Percentiles rank a stretch among this genome's conserved stretches.
Conservation (phyloP, 257 asterid species). For the Agastache rugosa region DNA sequence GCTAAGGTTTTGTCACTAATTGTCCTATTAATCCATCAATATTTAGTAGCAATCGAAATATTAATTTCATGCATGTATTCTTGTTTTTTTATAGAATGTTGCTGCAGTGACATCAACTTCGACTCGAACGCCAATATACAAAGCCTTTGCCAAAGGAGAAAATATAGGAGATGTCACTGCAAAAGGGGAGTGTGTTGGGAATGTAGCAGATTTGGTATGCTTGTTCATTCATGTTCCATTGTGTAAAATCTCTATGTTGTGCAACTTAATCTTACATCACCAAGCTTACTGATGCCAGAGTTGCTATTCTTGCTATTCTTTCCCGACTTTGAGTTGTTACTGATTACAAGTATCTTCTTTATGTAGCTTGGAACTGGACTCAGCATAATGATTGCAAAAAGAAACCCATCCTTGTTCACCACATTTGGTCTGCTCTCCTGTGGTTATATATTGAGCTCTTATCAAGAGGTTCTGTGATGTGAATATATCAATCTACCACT, state of each 20-base stretch:
- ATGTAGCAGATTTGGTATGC: constrained; percentile 94
- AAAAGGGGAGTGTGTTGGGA: constrained; percentile 96
- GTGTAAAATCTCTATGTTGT: constrained; percentile 30
- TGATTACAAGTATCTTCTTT: constrained; percentile 40
- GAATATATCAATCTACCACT: constrained; percentile 19
- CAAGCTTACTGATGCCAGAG: constrained; percentile 18
- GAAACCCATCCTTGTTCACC: constrained; percentile 84
- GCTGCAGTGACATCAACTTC: constrained; percentile 97
- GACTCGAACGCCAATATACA: constrained; percentile 97
- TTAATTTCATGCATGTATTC: constrained; percentile 33
- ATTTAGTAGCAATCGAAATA: constrained; percentile 9
- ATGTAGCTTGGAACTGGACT: constrained; percentile 97
- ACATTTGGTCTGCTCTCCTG: constrained; percentile 87
- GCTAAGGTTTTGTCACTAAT: constrained; percentile 65
- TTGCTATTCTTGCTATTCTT: constrained; percentile 13
- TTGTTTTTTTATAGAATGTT: constrained; percentile 69
- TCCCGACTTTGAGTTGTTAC: constrained; percentile 32
- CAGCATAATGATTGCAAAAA: constrained; percentile 83
- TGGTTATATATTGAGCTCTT: constrained; percentile 95
- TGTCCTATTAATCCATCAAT: constrained; percentile 27
- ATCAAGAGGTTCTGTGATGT: constrained; percentile 74
- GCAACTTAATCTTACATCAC: constrained; percentile 25
- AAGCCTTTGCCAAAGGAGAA: constrained; percentile 99
- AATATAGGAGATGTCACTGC: constrained; percentile 99
- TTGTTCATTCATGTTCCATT: constrained; percentile 25